Evolutionary conservation across 495 filamentous ascomycete genomes (phyloP), one percentile per base, ranked within the genome.

Genomic region (Annulohypoxylon stygium): DNA sequence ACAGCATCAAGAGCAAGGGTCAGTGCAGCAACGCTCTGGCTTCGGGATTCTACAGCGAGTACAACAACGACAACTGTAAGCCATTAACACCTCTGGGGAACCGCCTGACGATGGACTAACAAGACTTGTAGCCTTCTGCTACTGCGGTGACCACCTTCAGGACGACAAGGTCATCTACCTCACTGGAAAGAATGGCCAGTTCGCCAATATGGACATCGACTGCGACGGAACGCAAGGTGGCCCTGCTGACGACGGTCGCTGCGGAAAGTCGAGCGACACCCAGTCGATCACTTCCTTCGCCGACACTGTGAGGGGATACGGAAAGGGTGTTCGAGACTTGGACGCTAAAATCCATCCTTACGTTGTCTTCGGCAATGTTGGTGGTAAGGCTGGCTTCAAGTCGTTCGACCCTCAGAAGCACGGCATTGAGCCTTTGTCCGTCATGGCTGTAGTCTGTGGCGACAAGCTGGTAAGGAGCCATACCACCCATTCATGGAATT

Each of bases 181-280:
- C 71, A 73, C 80, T 48, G 82, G 82, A 0, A 58, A 68, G 4
- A 70, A 74, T 59, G 70, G 72, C 51, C 65, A 73, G 12, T 67
- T 83, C 11, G 78, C 80, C 30, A 82, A 88, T 77, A 91, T 92
- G 88, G 90, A 92, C 74, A 83, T 92, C 61, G 90, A 92, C 79
- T 92, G 90, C 75, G 89, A 92, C 73, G 90, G 90, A 6, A 76
- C 79, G n/a, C 83, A 88, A 63, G 76, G 79, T 9, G 74, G 79
- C 3, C 76, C 77, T 0, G 87, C 86, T 0, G 85, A 85, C 63
- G 81, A 85, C 62, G 79, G 81, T 34, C 79, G 83, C 2, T 90
- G 89, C 69, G 77, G 74, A 18, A 82, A 81, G 55, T 88, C 87
- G 53, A 70, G 61, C 1, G 83, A 84, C 43, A 87, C 84, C 1